Percentiles rank a stretch among this genome's conserved stretches.
phyloP scores from a whole-genome alignment of 176 grass and related monocot species.

The Tuctoria greenei region DNA sequence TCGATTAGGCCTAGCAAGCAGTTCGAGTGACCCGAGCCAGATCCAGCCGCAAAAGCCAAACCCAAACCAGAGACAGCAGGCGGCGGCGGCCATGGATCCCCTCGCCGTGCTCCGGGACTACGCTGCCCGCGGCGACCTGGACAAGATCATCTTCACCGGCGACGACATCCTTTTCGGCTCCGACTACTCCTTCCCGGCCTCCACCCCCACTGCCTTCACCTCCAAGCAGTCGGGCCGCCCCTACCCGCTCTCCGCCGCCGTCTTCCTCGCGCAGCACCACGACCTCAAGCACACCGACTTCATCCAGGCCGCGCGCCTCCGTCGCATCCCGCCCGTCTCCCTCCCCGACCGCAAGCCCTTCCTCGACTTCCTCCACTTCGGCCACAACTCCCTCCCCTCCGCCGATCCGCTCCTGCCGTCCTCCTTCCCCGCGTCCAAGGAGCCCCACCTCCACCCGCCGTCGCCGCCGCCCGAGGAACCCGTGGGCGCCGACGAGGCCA shows the following conservation, averaged over 20 bases:
- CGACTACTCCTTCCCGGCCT: constrained; percentile 73
- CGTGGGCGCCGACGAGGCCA: constrained; percentile 1
- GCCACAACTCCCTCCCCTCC: constrained; percentile 52
- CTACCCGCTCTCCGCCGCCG: constrained; percentile 73
- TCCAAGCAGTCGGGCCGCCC: constrained; percentile 75
- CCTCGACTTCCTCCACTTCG: constrained; percentile 79
- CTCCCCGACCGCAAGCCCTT: constrained; percentile 86
- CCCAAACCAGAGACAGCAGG: too few species aligned
- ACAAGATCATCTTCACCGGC: constrained; percentile 57
- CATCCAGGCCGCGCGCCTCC: constrained; percentile 73
- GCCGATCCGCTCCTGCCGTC: constrained; percentile 56
- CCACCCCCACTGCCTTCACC: constrained; percentile 57
- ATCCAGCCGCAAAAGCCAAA: too few species aligned
- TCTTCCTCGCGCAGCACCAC: constrained; percentile 88
- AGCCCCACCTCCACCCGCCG: constrained; percentile 28
- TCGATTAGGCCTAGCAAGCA: too few species aligned
- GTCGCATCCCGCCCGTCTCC: constrained; percentile 76
- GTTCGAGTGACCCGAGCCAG: too few species aligned
- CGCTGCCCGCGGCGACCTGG: constrained; percentile 67
- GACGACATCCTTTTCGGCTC: constrained; percentile 76
- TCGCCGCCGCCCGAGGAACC: constrained; percentile 47
- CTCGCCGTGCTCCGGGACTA: constrained; percentile 82
- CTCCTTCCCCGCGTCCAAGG: constrained; percentile 19
- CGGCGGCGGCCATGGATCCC: constrained; percentile 56
- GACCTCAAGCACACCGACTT: constrained; percentile 91